phyloP scores from a whole-genome alignment of 2,329 filamentous ascomycete species.

The Colletotrichum tofieldiae region DNA sequence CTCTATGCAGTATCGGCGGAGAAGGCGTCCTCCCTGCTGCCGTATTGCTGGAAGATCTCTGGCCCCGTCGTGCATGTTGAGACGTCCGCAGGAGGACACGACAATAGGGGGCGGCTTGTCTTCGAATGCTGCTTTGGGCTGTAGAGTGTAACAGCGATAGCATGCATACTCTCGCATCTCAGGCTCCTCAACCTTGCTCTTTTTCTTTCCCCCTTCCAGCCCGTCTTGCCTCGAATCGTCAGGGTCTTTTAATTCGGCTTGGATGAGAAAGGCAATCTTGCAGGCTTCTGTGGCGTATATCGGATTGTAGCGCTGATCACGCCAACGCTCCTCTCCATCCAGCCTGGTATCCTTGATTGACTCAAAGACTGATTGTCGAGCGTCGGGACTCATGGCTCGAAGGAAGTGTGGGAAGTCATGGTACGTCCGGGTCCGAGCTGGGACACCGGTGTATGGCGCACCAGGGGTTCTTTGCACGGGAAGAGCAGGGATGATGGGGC shows the following conservation, averaged over 20 bases:
- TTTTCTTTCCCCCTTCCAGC: neutral
- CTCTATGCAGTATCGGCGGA: constrained; percentile 60
- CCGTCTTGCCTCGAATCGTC: neutral
- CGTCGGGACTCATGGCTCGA: neutral
- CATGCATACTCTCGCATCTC: neutral
- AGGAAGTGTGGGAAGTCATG: constrained; percentile 14
- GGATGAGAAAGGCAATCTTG: constrained; percentile 10
- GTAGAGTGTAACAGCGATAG: constrained; percentile 44
- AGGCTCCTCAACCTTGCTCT: neutral
- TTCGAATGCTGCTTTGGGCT: constrained; percentile 25
- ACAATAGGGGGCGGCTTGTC: neutral
- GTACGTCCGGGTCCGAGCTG: neutral
- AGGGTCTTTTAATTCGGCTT: neutral
- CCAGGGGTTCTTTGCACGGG: neutral
- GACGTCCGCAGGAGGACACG: neutral
- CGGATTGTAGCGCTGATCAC: neutral
- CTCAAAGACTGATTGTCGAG: neutral
- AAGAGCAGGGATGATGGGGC: neutral
- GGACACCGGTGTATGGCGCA: neutral
- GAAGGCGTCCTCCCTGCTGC: constrained; percentile 48
- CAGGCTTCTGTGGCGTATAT: constrained; percentile 6
- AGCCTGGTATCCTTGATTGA: neutral
- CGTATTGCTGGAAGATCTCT: neutral
- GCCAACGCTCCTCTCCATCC: neutral
- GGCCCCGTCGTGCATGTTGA: neutral